Base-by-base conservation (phyloP, 2,329 filamentous ascomycete species). In the Calonectria henricotiae region DNA sequence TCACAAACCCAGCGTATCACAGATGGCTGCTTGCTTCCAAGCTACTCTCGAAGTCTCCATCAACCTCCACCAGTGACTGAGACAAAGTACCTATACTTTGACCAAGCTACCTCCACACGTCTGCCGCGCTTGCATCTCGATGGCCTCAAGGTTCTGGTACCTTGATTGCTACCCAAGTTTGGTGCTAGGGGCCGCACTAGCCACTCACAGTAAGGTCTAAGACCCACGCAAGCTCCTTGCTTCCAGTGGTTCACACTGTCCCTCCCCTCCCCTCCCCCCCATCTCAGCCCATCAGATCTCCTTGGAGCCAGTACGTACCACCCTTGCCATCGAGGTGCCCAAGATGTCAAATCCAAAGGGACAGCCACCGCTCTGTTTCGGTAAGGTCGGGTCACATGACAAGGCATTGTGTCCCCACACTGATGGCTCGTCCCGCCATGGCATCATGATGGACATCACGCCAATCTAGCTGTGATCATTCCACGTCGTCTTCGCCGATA, bases 151-250 rank as follows among this genome's bases (percentile, higher is more conserved):
- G 76, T 77, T 68, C 32, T 65, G 35, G 64, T 77, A 77, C 76
- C 62, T 71, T 51, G 63, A 65, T 49, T 58, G 65, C 55, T 64
- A 69, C 67, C 73, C 73, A 72, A 73, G 67, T 70, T 70, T 68
- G 65, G 75, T 9, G 69, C 67, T 63, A 73, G 65, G 62, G 71
- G 58, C 47, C 73, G 58, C 54, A 63, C 65, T 73, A 75, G 61
- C 71, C 69, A 58, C 67, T 65, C 74, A 62, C 51, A 65, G 62
- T 27, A 39, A 69, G 71, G 73, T 58, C 35, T 15, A 35, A 41
- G 62, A 62, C 68, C 77, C 77, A 79, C 77, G 66, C 71, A 71
- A 79, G 77, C 76, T 79, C 71, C 76, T 71, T 75, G 71, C 75
- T 71, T 71, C 67, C 61, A 65, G 67, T 41, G 43, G 58, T 70